A percentile compares a stretch with the other conserved stretches of the same genome.
Evolutionary conservation across 83 land plant genomes (phyloP).

Genomic region (Picea abies): DNA sequence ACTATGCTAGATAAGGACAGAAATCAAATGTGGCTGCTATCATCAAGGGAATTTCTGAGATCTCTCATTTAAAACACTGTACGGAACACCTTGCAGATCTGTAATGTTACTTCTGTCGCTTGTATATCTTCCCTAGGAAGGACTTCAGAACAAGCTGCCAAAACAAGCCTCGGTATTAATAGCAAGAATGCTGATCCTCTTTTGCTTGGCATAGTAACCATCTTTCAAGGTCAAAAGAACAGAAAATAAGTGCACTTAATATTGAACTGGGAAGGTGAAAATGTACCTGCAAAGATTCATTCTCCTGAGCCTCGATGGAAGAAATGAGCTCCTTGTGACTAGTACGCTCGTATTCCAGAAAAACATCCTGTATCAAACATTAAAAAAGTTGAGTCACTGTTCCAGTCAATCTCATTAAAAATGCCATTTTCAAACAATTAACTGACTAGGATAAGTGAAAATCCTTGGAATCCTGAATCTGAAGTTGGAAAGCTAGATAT

Average conservation of each 20-base stretch:
- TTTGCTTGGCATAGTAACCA: neutral
- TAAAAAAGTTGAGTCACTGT: neutral
- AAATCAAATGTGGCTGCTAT: no score
- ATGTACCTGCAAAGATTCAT: slow-evolving; percentile 57
- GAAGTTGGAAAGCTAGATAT: neutral
- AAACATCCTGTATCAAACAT: slow-evolving; percentile 41
- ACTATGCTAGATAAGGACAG: no score
- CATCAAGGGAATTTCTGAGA: no score
- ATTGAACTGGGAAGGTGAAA: neutral
- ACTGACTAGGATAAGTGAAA: neutral
- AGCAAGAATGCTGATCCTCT: neutral
- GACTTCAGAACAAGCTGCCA: slow-evolving; percentile 51
- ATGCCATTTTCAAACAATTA: neutral
- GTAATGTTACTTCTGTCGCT: slow-evolving; percentile 61
- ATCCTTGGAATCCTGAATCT: neutral
- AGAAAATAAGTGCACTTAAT: neutral
- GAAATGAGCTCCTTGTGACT: slow-evolving; percentile 52
- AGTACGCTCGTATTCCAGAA: slow-evolving; percentile 54
- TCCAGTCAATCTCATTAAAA: neutral
- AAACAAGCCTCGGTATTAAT: neutral
- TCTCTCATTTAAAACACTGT: no score
- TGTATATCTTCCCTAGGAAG: slow-evolving; percentile 83
- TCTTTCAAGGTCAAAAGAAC: neutral
- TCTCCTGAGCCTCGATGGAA: slow-evolving; percentile 63
- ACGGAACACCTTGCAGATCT: no score